phyloP scores from a whole-genome alignment of 768 basidiomycete genomes.

The Boletus edulis region DNA sequence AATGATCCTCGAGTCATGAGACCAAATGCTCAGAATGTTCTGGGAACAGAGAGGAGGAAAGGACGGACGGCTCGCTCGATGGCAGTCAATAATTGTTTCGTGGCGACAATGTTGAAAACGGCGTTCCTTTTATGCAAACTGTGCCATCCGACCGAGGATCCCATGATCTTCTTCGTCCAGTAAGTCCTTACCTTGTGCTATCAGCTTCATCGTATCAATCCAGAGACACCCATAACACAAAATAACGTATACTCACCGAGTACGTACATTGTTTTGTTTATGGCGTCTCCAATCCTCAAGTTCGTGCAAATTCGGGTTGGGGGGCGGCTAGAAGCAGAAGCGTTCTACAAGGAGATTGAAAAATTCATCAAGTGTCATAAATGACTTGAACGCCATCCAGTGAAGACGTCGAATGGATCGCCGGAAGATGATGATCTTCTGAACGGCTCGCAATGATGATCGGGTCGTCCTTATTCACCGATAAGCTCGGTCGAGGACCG shows the following conservation, averaged over 20 bases:
- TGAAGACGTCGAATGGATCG: too few species aligned
- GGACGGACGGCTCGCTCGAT: too few species aligned
- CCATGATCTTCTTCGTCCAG: constrained; percentile 53
- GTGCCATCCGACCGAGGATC: constrained; percentile 33
- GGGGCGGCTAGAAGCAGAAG: constrained; percentile 54
- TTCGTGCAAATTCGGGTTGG: constrained; percentile 40
- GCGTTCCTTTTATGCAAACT: too few species aligned
- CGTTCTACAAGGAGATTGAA: constrained; percentile 53
- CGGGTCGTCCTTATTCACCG: too few species aligned
- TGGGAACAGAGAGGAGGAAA: too few species aligned
- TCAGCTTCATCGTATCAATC: constrained; percentile 51
- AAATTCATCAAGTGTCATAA: constrained; percentile 53
- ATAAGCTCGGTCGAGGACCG: too few species aligned
- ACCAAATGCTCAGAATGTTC: too few species aligned
- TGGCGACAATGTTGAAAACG: too few species aligned
- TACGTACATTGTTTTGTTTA: constrained; percentile 58
- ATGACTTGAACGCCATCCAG: constrained; percentile 18
- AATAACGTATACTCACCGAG: constrained; percentile 41
- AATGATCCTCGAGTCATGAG: too few species aligned
- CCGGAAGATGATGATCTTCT: constrained; percentile 24
- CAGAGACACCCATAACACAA: not conserved
- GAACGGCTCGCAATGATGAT: too few species aligned
- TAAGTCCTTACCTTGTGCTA: constrained; percentile 53
- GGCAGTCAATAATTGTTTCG: too few species aligned
- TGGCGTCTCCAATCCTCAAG: constrained; percentile 51